Evolutionary conservation across 495 filamentous ascomycete species (phyloP).

Genomic region (Pseudoneurospora amorphoporcata): DNA sequence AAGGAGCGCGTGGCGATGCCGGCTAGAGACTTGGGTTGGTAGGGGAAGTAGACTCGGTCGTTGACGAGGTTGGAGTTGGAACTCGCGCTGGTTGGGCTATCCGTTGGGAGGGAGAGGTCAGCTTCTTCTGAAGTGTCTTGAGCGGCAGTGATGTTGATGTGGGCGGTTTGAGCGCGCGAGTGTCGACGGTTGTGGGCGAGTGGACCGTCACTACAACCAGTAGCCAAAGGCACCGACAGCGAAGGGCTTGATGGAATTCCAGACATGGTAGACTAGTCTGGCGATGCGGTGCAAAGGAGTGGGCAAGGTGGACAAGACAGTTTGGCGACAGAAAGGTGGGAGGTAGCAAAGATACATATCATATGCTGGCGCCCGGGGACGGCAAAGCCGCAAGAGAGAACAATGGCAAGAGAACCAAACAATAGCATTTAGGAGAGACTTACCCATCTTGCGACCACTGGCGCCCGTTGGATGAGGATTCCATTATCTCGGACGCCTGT

Average conservation of each 20-base stretch:
- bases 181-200: not conserved
- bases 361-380: not conserved
- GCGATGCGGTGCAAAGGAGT: not conserved
- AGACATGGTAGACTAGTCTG: not conserved
- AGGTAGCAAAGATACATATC: not conserved
- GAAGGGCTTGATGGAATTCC: not conserved
- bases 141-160: not conserved
- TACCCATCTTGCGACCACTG: slow-evolving; percentile 13
- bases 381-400: not conserved
- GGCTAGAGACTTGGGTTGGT: slow-evolving; percentile 57
- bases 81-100: slow-evolving; percentile 22
- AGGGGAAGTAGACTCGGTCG: slow-evolving; percentile 36
- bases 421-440: slow-evolving; percentile 1
- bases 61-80: slow-evolving; percentile 8
- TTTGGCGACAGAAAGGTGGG: not conserved
- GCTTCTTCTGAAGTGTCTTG: slow-evolving; percentile 3
- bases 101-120: slow-evolving; percentile 24
- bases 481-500: slow-evolving; percentile 5
- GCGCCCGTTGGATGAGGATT: slow-evolving; percentile 6
- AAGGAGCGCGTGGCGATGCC: slow-evolving; percentile 67
- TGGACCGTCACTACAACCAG: not conserved
- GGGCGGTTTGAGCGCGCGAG: not conserved
- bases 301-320: not conserved
- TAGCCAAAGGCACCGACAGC: not conserved
- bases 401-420: not conserved